phyloP scores from a whole-genome alignment of 768 basidiomycete genomes.

The Agaricus blazei region DNA sequence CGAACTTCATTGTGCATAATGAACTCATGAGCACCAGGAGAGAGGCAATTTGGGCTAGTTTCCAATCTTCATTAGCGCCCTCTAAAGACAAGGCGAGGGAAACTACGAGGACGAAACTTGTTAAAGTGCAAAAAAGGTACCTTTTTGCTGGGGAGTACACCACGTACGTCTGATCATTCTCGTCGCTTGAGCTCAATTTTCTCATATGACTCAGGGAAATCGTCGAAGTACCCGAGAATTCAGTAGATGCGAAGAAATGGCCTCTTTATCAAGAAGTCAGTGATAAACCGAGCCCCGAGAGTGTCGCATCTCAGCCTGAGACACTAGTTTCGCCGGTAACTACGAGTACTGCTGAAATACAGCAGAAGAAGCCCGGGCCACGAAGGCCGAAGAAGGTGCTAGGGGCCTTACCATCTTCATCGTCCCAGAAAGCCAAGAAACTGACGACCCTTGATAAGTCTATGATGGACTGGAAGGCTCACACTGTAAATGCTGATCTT shows the following conservation, averaged over 20 bases:
- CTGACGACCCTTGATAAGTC: constrained; percentile 83
- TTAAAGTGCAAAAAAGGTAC: constrained; percentile 68
- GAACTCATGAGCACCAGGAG: constrained; percentile 31
- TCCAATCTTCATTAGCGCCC: constrained; percentile 57
- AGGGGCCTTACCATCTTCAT: constrained; percentile 43
- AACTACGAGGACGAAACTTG: constrained; percentile 28
- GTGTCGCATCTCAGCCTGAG: not conserved
- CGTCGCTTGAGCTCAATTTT: constrained; percentile 8
- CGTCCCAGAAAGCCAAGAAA: constrained; percentile 56
- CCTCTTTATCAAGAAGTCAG: constrained; percentile 32
- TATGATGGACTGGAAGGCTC: constrained; percentile 79
- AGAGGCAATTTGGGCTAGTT: constrained; percentile 61
- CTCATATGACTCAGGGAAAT: constrained; percentile 48
- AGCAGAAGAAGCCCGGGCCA: constrained; percentile 50
- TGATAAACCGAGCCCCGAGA: not conserved
- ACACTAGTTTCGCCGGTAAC: constrained; percentile 11
- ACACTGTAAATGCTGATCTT: constrained; percentile 44
- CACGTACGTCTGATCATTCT: constrained; percentile 40
- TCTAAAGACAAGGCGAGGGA: constrained; percentile 13
- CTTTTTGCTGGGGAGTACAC: constrained; percentile 75
- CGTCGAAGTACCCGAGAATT: constrained; percentile 66
- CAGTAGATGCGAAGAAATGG: constrained; percentile 74
- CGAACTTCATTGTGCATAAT: not conserved
- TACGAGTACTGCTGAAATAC: constrained; percentile 17
- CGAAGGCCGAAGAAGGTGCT: constrained; percentile 61